phyloP scores from a whole-genome alignment of 495 filamentous ascomycete species.

The Zalerion maritima region DNA sequence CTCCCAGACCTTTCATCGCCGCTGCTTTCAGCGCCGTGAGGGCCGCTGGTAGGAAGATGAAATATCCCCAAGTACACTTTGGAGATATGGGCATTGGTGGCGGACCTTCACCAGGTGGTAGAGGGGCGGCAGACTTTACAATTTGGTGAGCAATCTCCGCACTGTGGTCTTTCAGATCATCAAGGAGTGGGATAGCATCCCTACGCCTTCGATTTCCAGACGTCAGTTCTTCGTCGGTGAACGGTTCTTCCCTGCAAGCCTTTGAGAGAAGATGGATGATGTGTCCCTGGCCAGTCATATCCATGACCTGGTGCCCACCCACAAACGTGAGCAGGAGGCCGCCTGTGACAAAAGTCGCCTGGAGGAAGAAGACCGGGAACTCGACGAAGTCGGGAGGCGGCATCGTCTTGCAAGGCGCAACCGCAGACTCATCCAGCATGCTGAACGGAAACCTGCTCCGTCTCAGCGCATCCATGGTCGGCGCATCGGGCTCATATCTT shows the following conservation, averaged over 20 bases:
- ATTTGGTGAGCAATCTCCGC: conserved; percentile 20
- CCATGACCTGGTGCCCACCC: conserved; percentile 36
- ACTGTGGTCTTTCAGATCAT: conserved; percentile 18
- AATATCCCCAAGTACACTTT: conserved; percentile 26
- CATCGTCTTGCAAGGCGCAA: conserved; percentile 34
- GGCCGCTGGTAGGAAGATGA: conserved; percentile 19
- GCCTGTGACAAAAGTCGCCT: conserved; percentile 36
- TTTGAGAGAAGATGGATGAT: conserved; percentile 38
- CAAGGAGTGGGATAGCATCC: conserved; percentile 27
- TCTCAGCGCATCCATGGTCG: conserved; percentile 27
- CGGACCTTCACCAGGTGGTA: background rate
- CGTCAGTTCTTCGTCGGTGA: conserved; percentile 29
- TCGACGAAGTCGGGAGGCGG: conserved; percentile 11
- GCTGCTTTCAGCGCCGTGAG: conserved; percentile 26
- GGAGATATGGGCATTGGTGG: conserved; percentile 9
- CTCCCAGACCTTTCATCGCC: conserved; percentile 18
- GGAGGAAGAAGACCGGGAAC: conserved; percentile 33
- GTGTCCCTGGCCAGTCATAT: conserved; percentile 36
- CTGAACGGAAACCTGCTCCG: conserved; percentile 29
- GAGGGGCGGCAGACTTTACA: conserved; percentile 11
- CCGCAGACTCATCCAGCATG: conserved; percentile 36
- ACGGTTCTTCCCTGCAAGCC: conserved; percentile 30
- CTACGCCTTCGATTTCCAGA: conserved; percentile 30
- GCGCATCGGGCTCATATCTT: conserved; percentile 17
- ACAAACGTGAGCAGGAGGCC: conserved; percentile 35